Percentiles rank a stretch among this genome's conserved stretches.
These are phyloP conservation scores for Clarireedia homoeocarpa DNA, from an alignment of 2,329 filamentous ascomycete species.

Conservation along the genomic window DNA sequence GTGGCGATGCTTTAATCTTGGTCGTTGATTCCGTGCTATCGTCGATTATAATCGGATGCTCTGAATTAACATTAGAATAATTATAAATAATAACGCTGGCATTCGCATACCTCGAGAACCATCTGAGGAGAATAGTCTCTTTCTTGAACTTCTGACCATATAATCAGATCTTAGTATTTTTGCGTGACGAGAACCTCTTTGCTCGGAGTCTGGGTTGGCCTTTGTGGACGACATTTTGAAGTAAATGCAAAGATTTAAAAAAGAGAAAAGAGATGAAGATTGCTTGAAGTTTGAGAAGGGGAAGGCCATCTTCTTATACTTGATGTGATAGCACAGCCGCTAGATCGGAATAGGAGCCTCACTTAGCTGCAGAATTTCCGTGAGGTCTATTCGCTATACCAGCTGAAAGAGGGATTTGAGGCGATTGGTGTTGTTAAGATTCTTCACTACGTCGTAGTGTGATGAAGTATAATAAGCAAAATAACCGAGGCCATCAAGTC, in stretches of 20 bases:
- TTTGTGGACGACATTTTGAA: not conserved
- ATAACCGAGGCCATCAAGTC: not conserved
- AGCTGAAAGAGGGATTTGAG: not conserved
- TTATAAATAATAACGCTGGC: not conserved
- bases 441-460: not conserved
- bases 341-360: not conserved
- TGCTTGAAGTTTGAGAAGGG: not conserved
- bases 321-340: not conserved
- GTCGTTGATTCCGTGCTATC: not conserved
- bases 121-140: not conserved
- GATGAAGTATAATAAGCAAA: not conserved
- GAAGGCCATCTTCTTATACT: not conserved
- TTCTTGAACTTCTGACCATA: not conserved
- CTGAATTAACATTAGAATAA: slow-evolving; percentile 1
- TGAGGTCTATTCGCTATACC: not conserved
- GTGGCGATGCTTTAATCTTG: not conserved
- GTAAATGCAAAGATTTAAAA: not conserved
- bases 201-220: not conserved
- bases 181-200: slow-evolving; percentile 1
- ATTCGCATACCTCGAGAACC: not conserved
- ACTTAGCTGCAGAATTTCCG: not conserved
- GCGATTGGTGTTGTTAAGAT: not conserved
- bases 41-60: not conserved
- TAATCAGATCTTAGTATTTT: not conserved
- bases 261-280: not conserved